These are phyloP conservation scores for Saprolegnia parasitica DNA, from an alignment of 352 stramenopile genomes.

Conservation along the genomic window DNA sequence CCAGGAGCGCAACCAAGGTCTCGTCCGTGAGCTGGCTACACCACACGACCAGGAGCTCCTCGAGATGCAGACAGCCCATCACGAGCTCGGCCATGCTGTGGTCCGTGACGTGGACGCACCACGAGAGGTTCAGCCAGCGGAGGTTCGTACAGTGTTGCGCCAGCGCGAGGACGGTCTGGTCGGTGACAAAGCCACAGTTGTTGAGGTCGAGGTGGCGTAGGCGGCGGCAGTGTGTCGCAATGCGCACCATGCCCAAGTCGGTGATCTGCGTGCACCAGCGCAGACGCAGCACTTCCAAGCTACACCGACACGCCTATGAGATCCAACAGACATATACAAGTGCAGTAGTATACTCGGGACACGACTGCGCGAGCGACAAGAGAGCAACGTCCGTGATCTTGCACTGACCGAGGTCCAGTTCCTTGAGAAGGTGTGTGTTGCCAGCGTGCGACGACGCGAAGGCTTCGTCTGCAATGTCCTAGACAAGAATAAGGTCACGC, in stretches of 20 bases:
- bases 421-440: constrained; percentile 36
- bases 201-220: constrained; percentile 61
- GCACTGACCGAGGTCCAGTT: constrained; percentile 70
- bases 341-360: constrained; percentile 32
- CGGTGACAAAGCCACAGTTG: constrained; percentile 78
- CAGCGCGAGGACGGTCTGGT: constrained; percentile 51
- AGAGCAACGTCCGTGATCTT: constrained; percentile 65
- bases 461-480: constrained; percentile 26
- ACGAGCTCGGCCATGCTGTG: constrained; percentile 68
- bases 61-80: constrained; percentile 50
- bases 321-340: too few relatives aligned
- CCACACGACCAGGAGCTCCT: constrained; percentile 70
- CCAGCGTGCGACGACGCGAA: background rate
- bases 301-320: background rate
- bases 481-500: background rate
- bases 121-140: constrained; percentile 69
- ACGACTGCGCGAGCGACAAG: constrained; percentile 57
- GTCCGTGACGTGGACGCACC: constrained; percentile 88
- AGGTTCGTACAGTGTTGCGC: constrained; percentile 43
- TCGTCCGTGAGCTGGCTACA: constrained; percentile 79
- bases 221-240: constrained; percentile 48
- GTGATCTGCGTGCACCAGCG: constrained; percentile 74
- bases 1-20: constrained; percentile 52
- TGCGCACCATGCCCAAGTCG: constrained; percentile 62
- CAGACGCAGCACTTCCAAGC: constrained; percentile 65